Base-by-base conservation (phyloP, 2,329 filamentous ascomycete species). In the Aureobasidium pullulans region DNA sequence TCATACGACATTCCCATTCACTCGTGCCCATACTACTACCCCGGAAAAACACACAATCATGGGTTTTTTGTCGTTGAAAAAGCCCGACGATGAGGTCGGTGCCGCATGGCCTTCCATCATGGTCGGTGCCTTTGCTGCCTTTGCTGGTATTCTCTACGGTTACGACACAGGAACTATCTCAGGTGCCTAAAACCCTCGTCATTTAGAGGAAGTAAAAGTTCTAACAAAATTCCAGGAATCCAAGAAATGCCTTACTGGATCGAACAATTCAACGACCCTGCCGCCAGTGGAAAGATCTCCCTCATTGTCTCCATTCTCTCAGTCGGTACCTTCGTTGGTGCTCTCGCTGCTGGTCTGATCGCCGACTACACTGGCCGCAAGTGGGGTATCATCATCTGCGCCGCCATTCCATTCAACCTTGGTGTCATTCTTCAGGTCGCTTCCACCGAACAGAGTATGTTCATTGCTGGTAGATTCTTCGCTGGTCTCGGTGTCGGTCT, bases 291-390 rank as follows among this genome's bases (percentile, higher is more conserved):
- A 11, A 59, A 37, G 8, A 57, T 61, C 44, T 65, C 64, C 8
- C 52, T 65, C 19, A 65, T 65, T 19, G 63, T 63, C 11, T 64
- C 64, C 8, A 64, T 65, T 36, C 64, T 65, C 16, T 65, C 64
- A 19, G 63, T 62, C 42, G 64, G 64, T 53, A 65, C 64, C 13
- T 65, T 65, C 32, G 42, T 65, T 11, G 64, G 64, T 36, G 64
- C 64, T 29, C 29, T 65, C 15, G 47, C 52, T 13, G 64, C 86
- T 56, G 88, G 88, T 77, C 86, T 89, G 69, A 71, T 91, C 62
- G 83, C 88, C 64, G 88, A 92, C 72, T 81, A 76, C 72, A 83
- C 87, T 59, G 88, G 88, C 65, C 83, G 86, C 69, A 84, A 85
- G 67, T 82, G 79, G 69, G 87, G 86, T 59, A 82, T 89, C 70